Evolutionary conservation across 371 early-diverging fungal species (phyloP).

Genomic region (Conidiobolus incongruus): DNA sequence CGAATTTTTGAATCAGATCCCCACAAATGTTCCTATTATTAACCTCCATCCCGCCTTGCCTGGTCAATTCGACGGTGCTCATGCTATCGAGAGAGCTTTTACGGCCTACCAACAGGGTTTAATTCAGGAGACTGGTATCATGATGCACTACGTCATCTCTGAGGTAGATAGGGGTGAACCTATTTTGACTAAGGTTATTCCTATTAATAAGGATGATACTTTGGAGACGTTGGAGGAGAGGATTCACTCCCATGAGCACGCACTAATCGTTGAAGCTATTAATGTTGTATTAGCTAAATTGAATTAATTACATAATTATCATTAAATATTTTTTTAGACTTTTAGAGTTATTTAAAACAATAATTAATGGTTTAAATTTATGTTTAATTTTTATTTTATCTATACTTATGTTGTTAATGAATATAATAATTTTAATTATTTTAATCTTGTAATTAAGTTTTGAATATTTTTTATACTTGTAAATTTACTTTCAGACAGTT

Average conservation of each 20-base stretch:
- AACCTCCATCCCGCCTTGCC: slow-evolving; percentile 94
- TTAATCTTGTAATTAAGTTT: too few relatives aligned
- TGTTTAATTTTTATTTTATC: too few relatives aligned
- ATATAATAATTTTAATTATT: too few relatives aligned
- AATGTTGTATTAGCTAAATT: too few relatives aligned
- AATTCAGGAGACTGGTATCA: slow-evolving; percentile 69
- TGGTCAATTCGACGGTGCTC: slow-evolving; percentile 83
- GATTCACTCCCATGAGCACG: slow-evolving; percentile 75
- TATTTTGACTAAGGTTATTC: slow-evolving; percentile 47
- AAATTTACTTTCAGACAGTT: too few relatives aligned
- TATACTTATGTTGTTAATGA: too few relatives aligned
- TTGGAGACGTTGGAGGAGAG: slow-evolving; percentile 56
- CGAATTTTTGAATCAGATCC: slow-evolving; percentile 49
- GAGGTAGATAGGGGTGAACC: slow-evolving; percentile 86
- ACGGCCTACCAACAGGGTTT: slow-evolving; percentile 52
- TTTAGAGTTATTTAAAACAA: not conserved
- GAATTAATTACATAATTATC: too few relatives aligned
- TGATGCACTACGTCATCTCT: slow-evolving; percentile 90
- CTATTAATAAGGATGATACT: slow-evolving; percentile 50
- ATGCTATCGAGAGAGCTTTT: slow-evolving; percentile 84
- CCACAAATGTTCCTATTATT: slow-evolving; percentile 36
- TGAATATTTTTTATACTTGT: too few relatives aligned
- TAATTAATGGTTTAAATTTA: too few relatives aligned
- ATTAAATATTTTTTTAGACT: too few relatives aligned
- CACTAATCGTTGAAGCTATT: slow-evolving; percentile 45